Evolutionary conservation across 2,329 filamentous ascomycete genomes (phyloP).

Genomic region (Fusarium burgessii): DNA sequence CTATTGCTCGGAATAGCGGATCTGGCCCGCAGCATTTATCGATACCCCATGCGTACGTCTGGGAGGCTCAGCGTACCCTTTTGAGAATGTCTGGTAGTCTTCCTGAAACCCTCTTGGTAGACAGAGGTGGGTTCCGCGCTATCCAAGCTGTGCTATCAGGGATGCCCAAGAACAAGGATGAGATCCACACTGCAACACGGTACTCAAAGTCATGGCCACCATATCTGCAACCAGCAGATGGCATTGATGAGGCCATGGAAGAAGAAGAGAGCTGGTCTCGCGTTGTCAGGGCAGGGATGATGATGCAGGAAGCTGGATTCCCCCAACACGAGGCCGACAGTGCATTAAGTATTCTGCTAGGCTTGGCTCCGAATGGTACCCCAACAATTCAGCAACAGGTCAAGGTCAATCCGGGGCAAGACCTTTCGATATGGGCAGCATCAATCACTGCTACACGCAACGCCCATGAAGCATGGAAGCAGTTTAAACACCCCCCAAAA

Average conservation of each 20-base stretch:
- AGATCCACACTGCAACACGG: slow-evolving; percentile 61
- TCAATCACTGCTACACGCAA: slow-evolving; percentile 70
- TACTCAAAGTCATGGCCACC: slow-evolving; percentile 70
- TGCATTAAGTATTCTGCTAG: slow-evolving; percentile 65
- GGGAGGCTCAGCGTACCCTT: slow-evolving; percentile 68
- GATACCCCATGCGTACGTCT: slow-evolving; percentile 54
- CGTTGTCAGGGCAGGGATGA: slow-evolving; percentile 63
- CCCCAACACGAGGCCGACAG: slow-evolving; percentile 59
- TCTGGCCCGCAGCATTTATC: slow-evolving; percentile 41
- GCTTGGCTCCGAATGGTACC: slow-evolving; percentile 60
- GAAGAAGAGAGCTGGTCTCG: slow-evolving; percentile 66
- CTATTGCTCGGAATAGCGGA: slow-evolving; percentile 45
- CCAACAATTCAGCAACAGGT: slow-evolving; percentile 67
- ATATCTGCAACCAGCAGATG: slow-evolving; percentile 67
- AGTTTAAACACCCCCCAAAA: slow-evolving; percentile 56
- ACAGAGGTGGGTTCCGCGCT: slow-evolving; percentile 63
- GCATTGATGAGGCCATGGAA: slow-evolving; percentile 67
- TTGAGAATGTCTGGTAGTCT: slow-evolving; percentile 64
- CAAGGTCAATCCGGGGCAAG: slow-evolving; percentile 30
- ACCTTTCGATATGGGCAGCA: slow-evolving; percentile 63
- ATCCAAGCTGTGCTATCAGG: slow-evolving; percentile 66
- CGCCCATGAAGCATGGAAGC: slow-evolving; percentile 70
- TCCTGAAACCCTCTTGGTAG: slow-evolving; percentile 63
- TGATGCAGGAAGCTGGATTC: slow-evolving; percentile 70
- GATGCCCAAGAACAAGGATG: slow-evolving; percentile 63